Evolutionary conservation across 2,329 filamentous ascomycete species (phyloP).

Genomic region (Clonostachys sp.): DNA sequence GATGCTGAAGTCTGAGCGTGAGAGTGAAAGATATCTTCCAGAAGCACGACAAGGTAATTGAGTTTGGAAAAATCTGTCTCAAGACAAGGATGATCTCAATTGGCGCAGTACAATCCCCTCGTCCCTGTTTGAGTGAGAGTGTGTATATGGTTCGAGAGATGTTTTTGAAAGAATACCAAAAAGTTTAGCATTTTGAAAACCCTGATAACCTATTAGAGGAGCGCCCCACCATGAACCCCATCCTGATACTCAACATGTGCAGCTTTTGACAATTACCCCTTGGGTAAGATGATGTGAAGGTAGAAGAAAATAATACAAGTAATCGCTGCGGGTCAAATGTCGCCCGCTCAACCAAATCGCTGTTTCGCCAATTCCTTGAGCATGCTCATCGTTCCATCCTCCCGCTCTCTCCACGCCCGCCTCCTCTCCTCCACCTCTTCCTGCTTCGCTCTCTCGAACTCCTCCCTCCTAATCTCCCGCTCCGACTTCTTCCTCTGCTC

Average conservation of each 20-base stretch:
- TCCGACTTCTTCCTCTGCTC: slow-evolving; percentile 76
- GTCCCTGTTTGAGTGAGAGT: too few species aligned
- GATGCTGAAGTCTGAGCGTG: too few species aligned
- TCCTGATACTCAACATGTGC: background rate
- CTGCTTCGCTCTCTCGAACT: slow-evolving; percentile 67
- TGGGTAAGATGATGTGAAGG: background rate
- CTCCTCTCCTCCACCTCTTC: slow-evolving; percentile 79
- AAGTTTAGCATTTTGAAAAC: too few species aligned
- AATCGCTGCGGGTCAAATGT: background rate
- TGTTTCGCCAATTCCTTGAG: slow-evolving; percentile 73
- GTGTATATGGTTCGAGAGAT: too few species aligned
- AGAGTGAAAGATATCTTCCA: too few species aligned
- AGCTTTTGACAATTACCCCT: background rate
- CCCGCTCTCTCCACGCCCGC: slow-evolving; percentile 65
- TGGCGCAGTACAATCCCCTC: too few species aligned
- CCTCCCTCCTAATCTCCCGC: slow-evolving; percentile 76
- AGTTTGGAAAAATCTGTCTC: too few species aligned
- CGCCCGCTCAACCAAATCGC: slow-evolving; percentile 57
- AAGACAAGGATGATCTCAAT: too few species aligned
- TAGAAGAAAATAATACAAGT: background rate
- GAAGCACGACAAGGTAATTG: too few species aligned
- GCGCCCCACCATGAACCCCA: too few species aligned
- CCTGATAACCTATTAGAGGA: too few species aligned
- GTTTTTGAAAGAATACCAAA: too few species aligned
- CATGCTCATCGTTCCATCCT: slow-evolving; percentile 81